These are phyloP conservation scores for Laetiporus sulphureus DNA, from an alignment of 1,284 basidiomycete species.

Conservation along the genomic window DNA sequence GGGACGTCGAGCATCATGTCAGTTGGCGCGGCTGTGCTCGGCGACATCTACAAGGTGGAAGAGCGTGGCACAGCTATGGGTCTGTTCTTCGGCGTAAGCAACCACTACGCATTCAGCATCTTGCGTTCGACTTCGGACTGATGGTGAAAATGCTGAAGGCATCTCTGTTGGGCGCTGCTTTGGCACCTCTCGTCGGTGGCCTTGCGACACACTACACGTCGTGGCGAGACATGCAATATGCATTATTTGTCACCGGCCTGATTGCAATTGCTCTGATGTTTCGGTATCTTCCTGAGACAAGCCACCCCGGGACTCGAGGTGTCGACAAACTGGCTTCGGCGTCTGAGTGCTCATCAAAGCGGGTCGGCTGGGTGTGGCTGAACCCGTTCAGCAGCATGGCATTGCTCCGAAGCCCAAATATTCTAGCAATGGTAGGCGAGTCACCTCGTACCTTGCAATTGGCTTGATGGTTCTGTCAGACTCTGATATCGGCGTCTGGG, in stretches of 20 bases:
- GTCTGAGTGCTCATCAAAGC: constrained; percentile 6
- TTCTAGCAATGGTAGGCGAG: constrained; percentile 43
- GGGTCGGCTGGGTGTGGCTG: constrained; percentile 38
- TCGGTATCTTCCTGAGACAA: constrained; percentile 55
- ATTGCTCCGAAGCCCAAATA: constrained; percentile 53
- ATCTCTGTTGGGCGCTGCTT: constrained; percentile 28
- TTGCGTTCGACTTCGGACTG: neutral
- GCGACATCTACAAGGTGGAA: constrained; percentile 41
- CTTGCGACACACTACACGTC: constrained; percentile 47
- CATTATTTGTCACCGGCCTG: constrained; percentile 40
- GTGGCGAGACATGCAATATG: constrained; percentile 64
- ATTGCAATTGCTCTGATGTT: constrained; percentile 41
- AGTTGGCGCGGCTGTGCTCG: constrained; percentile 44
- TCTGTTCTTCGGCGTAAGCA: constrained; percentile 36
- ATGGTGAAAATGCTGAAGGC: constrained; percentile 14
- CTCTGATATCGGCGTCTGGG: constrained; percentile 30
- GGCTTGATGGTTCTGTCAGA: constrained; percentile 23
- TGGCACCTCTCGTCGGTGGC: constrained; percentile 34
- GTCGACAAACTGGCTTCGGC: constrained; percentile 24
- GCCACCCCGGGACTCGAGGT: constrained; percentile 35
- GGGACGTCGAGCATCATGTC: constrained; percentile 40
- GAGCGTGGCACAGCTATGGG: constrained; percentile 43
- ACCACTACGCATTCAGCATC: neutral
- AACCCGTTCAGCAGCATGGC: constrained; percentile 53
- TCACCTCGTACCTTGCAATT: neutral